Conservation (phyloP, 129 eudicot species). For the Logfia minima region DNA sequence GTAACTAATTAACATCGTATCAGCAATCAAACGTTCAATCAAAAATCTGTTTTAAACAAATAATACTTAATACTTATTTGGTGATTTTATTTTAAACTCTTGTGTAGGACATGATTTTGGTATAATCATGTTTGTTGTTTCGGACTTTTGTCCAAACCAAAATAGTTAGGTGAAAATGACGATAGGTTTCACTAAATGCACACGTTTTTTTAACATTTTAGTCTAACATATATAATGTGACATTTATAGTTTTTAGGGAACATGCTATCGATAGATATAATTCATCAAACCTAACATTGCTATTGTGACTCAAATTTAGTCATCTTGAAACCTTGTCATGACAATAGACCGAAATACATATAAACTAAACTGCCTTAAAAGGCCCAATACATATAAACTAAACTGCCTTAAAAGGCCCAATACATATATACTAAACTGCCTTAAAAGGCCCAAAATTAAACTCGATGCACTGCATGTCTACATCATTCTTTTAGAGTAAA, state of each 20-base stretch:
- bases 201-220: background rate
- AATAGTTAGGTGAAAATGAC: constrained; percentile 4
- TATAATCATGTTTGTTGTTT: constrained; percentile 1
- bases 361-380: too few species aligned
- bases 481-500: too few species aligned
- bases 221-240: constrained; percentile 12
- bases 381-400: too few species aligned
- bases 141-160: constrained; percentile 17
- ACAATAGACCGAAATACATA: too few species aligned
- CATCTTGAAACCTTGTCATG: background rate
- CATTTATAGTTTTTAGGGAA: constrained; percentile 3
- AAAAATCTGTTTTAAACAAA: background rate
- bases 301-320: background rate
- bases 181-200: background rate
- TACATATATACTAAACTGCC: too few species aligned
- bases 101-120: constrained; percentile 14
- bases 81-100: background rate
- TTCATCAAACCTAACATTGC: background rate
- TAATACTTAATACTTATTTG: background rate
- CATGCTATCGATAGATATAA: constrained; percentile 1
- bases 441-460: too few species aligned
- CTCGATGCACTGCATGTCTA: too few species aligned
- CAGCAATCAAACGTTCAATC: background rate
- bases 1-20: background rate
- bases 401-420: too few species aligned